Base-by-base conservation (phyloP, 139 green algal species). In the Haematococcus sp. region DNA sequence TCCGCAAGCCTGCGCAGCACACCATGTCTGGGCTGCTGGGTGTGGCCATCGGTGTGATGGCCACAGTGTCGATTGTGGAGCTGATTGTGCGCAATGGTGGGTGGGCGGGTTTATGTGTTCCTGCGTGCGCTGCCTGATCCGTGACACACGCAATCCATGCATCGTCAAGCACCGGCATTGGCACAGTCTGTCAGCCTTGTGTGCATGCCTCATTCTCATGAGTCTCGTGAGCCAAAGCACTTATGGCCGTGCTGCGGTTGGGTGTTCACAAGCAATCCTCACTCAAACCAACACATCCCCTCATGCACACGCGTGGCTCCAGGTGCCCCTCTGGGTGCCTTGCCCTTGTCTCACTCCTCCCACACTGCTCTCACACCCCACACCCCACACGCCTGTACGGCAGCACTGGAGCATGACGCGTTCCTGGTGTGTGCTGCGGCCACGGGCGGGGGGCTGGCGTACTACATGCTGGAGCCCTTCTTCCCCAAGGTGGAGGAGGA, bases 1-100 rank as follows among this genome's bases (percentile, higher is more conserved):
- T 91, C 17, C 79, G 64, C 23, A 83, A 82, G 33, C 93, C 93
- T 1, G 84, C 84, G 63, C 73, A 89, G n/a, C 34, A 32, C 0
- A 58, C 79, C 25, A 84, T 97, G 35, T 87, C 89, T 9, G 91
- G 92, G 27, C 82, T 97, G 28, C 77, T 97, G 3, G 90, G 90
- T 1, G 63, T 87, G 1, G 84, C 84, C 31, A 88, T 87, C 7
- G 81, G 88, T 23, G 93, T 97, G 0, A 97, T 97, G 93, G 64
- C 84, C 19, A 86, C 85, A 7, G 82, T 97, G 23, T 90, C 81
- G n/a, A 69, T 91, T 1, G 75, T 88, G 7, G 93, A 97, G 75
- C 83, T 97, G 74, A 90, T 88, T 68, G 58, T 91, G 4, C 76
- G 86, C 34, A 96, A 94, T 15, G 40, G 40, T 49, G 11, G 40